Evolutionary conservation across 495 filamentous ascomycete genomes (phyloP).

Genomic region (Amniculicola lignicola): DNA sequence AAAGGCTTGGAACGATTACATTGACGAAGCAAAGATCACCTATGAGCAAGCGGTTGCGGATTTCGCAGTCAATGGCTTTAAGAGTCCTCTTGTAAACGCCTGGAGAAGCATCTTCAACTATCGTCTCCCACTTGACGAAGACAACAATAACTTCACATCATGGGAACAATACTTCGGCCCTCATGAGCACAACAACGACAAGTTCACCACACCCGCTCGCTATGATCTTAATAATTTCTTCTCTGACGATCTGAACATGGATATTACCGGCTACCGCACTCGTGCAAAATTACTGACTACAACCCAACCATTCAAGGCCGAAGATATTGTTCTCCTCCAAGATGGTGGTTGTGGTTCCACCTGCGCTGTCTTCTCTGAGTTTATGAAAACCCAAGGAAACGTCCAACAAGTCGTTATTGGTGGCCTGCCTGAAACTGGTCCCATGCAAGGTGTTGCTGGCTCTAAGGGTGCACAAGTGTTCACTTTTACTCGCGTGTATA

Average conservation of each 20-base stretch:
- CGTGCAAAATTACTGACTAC: constrained; percentile 20
- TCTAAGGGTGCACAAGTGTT: constrained; percentile 28
- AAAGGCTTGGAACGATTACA: background rate
- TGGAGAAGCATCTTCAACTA: constrained; percentile 31
- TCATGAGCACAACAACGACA: constrained; percentile 25
- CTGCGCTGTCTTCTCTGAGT: constrained; percentile 33
- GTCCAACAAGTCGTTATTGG: constrained; percentile 33
- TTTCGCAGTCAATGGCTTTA: background rate
- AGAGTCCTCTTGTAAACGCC: background rate
- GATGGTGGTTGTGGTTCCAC: constrained; percentile 33
- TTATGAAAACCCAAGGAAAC: constrained; percentile 29
- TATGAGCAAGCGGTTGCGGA: constrained; percentile 20
- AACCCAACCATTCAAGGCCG: constrained; percentile 27
- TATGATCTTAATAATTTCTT: constrained; percentile 32
- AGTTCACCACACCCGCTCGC: constrained; percentile 24
- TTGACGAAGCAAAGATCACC: constrained; percentile 10
- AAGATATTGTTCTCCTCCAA: constrained; percentile 34
- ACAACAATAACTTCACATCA: constrained; percentile 29
- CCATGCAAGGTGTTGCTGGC: constrained; percentile 33
- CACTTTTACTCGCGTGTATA: constrained; percentile 10
- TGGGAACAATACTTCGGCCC: constrained; percentile 33
- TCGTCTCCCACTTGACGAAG: constrained; percentile 3
- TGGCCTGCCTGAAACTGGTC: constrained; percentile 21
- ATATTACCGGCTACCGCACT: constrained; percentile 24
- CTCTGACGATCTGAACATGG: constrained; percentile 25